Percentiles rank a stretch among this genome's conserved stretches.
Conservation (phyloP, 140 eudicot species). For the Flaveria floridana region DNA sequence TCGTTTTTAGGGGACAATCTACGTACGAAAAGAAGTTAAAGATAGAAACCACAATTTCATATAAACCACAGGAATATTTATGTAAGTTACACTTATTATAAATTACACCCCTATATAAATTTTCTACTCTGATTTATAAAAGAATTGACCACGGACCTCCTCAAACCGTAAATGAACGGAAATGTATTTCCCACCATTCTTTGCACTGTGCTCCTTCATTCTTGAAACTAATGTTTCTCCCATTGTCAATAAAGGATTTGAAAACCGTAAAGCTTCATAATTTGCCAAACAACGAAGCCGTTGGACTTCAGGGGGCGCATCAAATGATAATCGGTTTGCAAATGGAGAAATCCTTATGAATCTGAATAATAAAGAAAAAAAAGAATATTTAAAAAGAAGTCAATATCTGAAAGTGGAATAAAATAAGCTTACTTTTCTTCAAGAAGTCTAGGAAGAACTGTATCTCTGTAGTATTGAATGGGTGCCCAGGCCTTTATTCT, state of each 20-base stretch:
- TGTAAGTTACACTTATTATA: not conserved
- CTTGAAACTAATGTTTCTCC: constrained; percentile 76
- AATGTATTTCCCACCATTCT: constrained; percentile 66
- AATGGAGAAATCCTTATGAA: constrained; percentile 91
- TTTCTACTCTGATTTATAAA: not conserved
- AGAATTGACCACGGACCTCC: constrained; percentile 57
- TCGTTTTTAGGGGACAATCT: not conserved
- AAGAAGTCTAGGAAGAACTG: constrained; percentile 85
- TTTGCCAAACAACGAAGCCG: constrained; percentile 88
- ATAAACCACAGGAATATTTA: not conserved
- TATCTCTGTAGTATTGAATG: constrained; percentile 65
- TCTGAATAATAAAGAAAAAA: constrained; percentile 36
- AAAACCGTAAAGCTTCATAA: constrained; percentile 84
- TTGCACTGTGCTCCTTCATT: constrained; percentile 71
- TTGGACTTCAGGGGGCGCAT: constrained; percentile 88
- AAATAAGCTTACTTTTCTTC: constrained; percentile 76
- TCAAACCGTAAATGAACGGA: constrained; percentile 97
- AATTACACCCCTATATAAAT: not conserved
- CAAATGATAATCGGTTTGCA: constrained; percentile 92
- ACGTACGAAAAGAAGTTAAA: not conserved
- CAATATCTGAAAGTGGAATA: not conserved
- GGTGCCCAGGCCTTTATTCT: constrained; percentile 90
- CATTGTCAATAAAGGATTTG: constrained; percentile 63
- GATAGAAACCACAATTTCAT: not conserved
- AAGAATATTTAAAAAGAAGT: not conserved